These are phyloP conservation scores for Blastobotrys persicus DNA, from an alignment of 1,139 yeast species.

Conservation along the genomic window DNA sequence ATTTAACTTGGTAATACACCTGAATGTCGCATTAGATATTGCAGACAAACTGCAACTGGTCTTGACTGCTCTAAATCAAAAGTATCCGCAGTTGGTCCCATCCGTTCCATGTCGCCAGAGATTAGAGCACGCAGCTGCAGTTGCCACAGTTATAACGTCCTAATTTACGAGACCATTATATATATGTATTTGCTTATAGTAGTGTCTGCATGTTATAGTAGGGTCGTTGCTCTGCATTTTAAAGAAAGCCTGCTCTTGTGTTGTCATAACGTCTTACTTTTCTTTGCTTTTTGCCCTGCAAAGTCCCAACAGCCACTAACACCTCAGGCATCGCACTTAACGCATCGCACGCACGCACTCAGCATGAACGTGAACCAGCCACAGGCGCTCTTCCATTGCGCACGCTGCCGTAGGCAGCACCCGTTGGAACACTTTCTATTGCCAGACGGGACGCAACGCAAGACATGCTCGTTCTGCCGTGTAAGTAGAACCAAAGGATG, in stretches of 20 bases:
- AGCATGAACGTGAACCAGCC: slow-evolving; percentile 6
- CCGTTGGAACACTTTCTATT: slow-evolving; percentile 5
- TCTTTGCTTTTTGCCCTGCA: background rate
- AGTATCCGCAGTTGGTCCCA: slow-evolving; percentile 50
- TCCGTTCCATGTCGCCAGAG: slow-evolving; percentile 39
- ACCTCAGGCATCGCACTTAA: background rate
- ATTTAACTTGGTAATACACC: slow-evolving; percentile 64
- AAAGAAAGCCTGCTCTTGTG: no score
- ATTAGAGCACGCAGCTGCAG: slow-evolving; percentile 29
- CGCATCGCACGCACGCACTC: slow-evolving; percentile 8
- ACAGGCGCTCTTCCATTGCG: slow-evolving; percentile 4
- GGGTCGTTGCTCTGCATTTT: no score
- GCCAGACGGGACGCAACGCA: slow-evolving; percentile 7
- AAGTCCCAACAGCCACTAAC: background rate
- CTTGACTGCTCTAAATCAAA: slow-evolving; percentile 39
- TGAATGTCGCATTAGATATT: slow-evolving; percentile 54
- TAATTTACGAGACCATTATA: background rate
- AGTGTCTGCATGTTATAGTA: no score
- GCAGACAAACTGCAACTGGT: slow-evolving; percentile 50
- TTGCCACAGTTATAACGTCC: slow-evolving; percentile 11
- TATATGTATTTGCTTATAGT: no score
- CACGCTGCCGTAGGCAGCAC: slow-evolving; percentile 8
- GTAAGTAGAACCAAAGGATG: background rate
- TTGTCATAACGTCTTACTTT: no score
- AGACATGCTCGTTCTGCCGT: slow-evolving; percentile 4